Conservation (phyloP, 177 flowering plant species). For the Tripterygium wilfordii region DNA sequence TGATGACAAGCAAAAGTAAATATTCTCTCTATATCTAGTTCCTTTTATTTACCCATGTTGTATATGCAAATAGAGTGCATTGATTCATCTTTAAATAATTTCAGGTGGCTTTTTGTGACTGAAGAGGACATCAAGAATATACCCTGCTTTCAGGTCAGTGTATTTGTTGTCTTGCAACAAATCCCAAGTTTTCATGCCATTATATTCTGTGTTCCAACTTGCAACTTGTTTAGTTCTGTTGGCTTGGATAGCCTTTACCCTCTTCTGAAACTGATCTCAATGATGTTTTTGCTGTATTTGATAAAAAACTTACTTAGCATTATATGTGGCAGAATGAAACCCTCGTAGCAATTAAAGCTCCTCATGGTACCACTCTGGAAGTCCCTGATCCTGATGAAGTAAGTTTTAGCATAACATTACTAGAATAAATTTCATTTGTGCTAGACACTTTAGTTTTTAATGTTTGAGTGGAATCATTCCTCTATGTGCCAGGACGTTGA, state of each 20-base stretch:
- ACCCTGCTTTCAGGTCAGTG: constrained; percentile 70
- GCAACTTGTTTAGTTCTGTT: too few species aligned
- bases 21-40: constrained; percentile 1
- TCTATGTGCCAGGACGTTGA: constrained; percentile 55
- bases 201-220: too few species aligned
- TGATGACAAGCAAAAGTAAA: constrained; percentile 63
- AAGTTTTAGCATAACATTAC: constrained; percentile 10
- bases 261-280: neutral
- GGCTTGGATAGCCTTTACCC: neutral
- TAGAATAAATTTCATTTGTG: neutral
- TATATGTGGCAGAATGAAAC: constrained; percentile 63
- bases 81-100: constrained; percentile 6
- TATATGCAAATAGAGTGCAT: neutral
- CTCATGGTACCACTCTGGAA: constrained; percentile 85
- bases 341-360: constrained; percentile 86
- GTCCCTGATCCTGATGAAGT: constrained; percentile 96
- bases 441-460: neutral
- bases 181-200: too few species aligned
- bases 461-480: constrained; percentile 2
- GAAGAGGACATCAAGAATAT: constrained; percentile 78
- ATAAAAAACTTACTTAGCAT: constrained; percentile 1
- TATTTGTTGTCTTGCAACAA: neutral
- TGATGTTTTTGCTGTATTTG: neutral
- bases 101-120: constrained; percentile 85
- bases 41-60: neutral